Evolutionary conservation across 192 early-diverging fungal genomes (phyloP), one percentile per base, ranked within the genome.

Genomic region (Linderina pennispora): DNA sequence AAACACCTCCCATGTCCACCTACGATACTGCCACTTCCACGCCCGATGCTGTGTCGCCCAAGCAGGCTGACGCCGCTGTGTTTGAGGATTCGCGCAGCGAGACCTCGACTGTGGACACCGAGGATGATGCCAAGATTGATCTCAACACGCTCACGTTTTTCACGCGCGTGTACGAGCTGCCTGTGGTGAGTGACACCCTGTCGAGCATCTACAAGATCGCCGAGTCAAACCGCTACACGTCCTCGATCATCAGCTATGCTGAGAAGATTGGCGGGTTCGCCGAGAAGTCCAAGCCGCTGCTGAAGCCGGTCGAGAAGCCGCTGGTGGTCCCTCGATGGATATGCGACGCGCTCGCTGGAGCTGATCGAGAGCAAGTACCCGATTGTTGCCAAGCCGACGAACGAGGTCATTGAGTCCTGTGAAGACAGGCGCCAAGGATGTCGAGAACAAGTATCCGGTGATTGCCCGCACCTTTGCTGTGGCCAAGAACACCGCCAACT

Each of bases 321-420:
- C 60, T 85, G 22, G 45, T 58, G 41, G 68, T n/a, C 58, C 7
- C 75, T 76, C 4, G 84, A 89, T 45, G 56, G 74, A 16, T 53
- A 83, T 26, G 84, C 80, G 24, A 75, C 69, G n/a, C 68, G 77
- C 36, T 82, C 83, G 3, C 67, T 89, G 15, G 82, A 83, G 38
- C 24, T 76, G 17, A 33, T 88, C 17, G 84, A 85, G 43, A 43
- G 56, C 3, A 66, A 48, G 24, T 82, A 81, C 53, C 81, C 83
- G 4, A 74, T 81, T 36, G 68, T 85, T 25, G 74, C 50, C 18
- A 62, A 77, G 52, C 80, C 80, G 47, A 85, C 84, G 0, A 54
- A 55, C 16, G 80, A 82, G 43, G 69, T 88, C 37, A 52, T 88
- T 17, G 57, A 59, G 22, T 58, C 66, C 7, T n/a, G 72, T 85